Conservation (phyloP, 306 rosid species). For the Castanea mollissima region DNA sequence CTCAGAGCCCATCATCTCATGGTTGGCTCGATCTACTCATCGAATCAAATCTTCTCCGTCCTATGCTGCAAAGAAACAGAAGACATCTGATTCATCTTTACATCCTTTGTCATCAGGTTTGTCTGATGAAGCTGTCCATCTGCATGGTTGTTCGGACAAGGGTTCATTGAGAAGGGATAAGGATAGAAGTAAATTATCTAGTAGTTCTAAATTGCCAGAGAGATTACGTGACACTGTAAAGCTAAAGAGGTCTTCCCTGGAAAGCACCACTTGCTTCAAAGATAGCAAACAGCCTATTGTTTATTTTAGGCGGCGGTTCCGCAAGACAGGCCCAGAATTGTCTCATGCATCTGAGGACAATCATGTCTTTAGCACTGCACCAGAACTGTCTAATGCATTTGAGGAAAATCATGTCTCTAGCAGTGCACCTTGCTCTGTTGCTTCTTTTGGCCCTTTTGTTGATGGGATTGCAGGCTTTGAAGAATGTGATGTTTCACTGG, state of each 20-base stretch:
- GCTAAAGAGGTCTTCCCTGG: constrained; percentile 42
- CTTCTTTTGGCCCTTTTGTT: constrained; percentile 21
- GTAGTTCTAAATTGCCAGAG: constrained; percentile 39
- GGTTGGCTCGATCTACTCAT: constrained; percentile 72
- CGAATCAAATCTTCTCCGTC: constrained; percentile 57
- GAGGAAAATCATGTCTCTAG: constrained; percentile 24
- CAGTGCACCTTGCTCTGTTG: constrained; percentile 32
- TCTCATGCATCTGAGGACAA: constrained; percentile 29
- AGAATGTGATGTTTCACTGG: constrained; percentile 22
- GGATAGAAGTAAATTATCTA: constrained; percentile 31
- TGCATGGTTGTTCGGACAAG: constrained; percentile 23
- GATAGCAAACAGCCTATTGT: constrained; percentile 71
- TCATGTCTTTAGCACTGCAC: constrained; percentile 22
- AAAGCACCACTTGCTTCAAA: constrained; percentile 31
- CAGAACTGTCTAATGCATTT: constrained; percentile 31
- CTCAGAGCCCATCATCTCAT: constrained; percentile 90
- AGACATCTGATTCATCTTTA: constrained; percentile 39
- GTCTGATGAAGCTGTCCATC: constrained; percentile 40
- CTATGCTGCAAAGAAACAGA: constrained; percentile 64
- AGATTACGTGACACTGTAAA: constrained; percentile 37
- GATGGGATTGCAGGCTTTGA: constrained; percentile 24
- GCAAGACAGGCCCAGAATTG: constrained; percentile 37
- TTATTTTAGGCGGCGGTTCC: constrained; percentile 72
- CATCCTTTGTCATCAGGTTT: constrained; percentile 40
- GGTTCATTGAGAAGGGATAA: constrained; percentile 32